These are phyloP conservation scores for Xylariaceae sp. DNA, from an alignment of 2,329 filamentous ascomycete species.

Conservation along the genomic window DNA sequence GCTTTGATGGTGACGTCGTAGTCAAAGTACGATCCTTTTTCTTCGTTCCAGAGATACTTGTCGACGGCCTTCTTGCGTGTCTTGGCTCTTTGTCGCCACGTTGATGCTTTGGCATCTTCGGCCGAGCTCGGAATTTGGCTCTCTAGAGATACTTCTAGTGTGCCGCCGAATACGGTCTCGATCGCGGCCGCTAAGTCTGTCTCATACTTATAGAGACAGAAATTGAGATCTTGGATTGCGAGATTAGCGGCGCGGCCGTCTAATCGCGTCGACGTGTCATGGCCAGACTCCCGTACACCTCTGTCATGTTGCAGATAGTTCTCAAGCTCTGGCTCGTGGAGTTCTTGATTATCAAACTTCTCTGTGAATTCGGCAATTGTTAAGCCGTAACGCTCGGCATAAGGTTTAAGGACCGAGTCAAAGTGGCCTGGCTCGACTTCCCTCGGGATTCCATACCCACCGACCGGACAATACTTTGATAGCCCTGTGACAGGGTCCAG, in stretches of 20 bases:
- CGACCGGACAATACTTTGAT: constrained; percentile 4
- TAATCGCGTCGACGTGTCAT: constrained; percentile 5
- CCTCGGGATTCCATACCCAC: constrained; percentile 4
- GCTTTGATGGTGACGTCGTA: neutral
- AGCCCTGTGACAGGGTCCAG: constrained; percentile 3
- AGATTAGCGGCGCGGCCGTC: constrained; percentile 7
- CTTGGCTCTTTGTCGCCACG: neutral
- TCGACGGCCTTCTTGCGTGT: constrained; percentile 1
- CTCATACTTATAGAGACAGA: constrained; percentile 12
- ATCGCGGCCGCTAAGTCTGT: constrained; percentile 7
- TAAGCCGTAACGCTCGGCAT: neutral
- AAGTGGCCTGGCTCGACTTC: constrained; percentile 9
- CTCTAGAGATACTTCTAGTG: neutral
- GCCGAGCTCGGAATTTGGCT: neutral
- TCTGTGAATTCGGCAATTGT: constrained; percentile 3
- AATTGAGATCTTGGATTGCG: constrained; percentile 7
- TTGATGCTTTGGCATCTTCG: neutral
- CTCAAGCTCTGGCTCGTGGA: constrained; percentile 4
- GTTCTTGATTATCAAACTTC: neutral
- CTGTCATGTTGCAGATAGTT: constrained; percentile 8
- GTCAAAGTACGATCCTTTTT: constrained; percentile 5
- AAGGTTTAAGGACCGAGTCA: constrained; percentile 3
- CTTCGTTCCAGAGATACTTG: constrained; percentile 8
- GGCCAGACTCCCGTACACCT: constrained; percentile 6
- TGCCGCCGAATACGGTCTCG: neutral